Conservation (phyloP, 345 rosid species). For the Balakata baccata region DNA sequence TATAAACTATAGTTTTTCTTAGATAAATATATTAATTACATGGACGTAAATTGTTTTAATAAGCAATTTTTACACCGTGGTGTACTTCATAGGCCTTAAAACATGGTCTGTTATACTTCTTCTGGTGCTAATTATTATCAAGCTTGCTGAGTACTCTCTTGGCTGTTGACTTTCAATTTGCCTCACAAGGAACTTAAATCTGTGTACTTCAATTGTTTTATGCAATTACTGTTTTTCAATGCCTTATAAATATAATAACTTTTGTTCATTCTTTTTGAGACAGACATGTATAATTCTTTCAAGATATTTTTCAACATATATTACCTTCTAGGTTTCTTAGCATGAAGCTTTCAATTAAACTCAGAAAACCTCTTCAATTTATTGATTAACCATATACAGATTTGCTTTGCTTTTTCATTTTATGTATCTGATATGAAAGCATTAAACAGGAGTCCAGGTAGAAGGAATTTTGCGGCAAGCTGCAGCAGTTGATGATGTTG, state of each 20-base stretch:
- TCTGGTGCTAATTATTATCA: not conserved
- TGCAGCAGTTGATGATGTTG: constrained; percentile 96
- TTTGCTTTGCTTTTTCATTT: not conserved
- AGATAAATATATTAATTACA: not conserved
- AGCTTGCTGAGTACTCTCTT: not conserved
- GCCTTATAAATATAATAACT: not conserved
- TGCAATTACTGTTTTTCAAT: not conserved
- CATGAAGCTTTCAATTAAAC: not conserved
- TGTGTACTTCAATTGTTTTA: not conserved
- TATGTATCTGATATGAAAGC: constrained; percentile 31
- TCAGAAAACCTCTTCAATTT: not conserved
- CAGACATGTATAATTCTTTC: not conserved
- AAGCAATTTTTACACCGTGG: not conserved
- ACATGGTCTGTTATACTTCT: not conserved
- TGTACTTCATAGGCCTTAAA: not conserved
- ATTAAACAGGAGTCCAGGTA: constrained; percentile 63
- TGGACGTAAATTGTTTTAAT: not conserved
- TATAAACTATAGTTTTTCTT: not conserved
- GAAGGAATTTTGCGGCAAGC: constrained; percentile 99
- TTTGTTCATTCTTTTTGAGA: not conserved
- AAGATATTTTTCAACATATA: no score
- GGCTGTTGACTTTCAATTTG: not conserved
- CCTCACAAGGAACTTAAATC: not conserved
- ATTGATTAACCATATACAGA: not conserved
- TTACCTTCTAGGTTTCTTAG: not conserved